Base-by-base conservation (phyloP, 2,329 filamentous ascomycete genomes). In the Mycosphaerella arachidis region DNA sequence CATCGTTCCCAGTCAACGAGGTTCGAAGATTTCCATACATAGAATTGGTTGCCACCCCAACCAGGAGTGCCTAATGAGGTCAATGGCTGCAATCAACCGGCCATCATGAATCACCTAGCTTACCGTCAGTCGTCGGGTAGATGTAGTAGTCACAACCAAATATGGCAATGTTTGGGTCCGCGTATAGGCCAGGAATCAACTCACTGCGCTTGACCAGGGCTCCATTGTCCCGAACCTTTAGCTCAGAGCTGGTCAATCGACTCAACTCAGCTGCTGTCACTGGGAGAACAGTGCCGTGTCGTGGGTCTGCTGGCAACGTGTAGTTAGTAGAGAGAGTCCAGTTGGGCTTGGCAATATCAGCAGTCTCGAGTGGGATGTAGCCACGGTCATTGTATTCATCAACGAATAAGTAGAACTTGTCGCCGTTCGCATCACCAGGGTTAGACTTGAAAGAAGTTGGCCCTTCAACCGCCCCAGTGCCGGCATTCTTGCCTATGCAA, bases 331-430 rank as follows among this genome's bases (percentile, higher is more conserved):
- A 77, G 0, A 83, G 74, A 40, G 72, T 76, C 82, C 82, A 83
- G 6, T 68, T 59, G 0, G 81, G 81, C 12, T 77, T 79, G 10
- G 76, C 72, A 48, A 84, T 78, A 52, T 84, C 76, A 0, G 67
- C 63, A 0, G 82, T 82, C 70, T 82, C 79, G 0, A 84, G 74
- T 0, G 82, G 81, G 10, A 84, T 79, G 63, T 84, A 84, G 0
- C 81, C 81, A 3, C 81, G 75, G 3, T 75, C 77, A 1, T 68
- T 72, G 57, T 82, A 84, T 63, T 84, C 82, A 50, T 84, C 81
- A 0, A 83, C 79, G 50, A 84, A 83, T 0, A 84, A 77, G 63
- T 82, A 84, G 63, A 76, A 84, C 67, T 82, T 83, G 16, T 82
- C 74, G 8, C 81, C 81, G 56, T 82, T 74, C 3, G 76, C 74